These are phyloP conservation scores for Euclidium syriacum DNA, from an alignment of 345 rosid species.

Conservation along the genomic window DNA sequence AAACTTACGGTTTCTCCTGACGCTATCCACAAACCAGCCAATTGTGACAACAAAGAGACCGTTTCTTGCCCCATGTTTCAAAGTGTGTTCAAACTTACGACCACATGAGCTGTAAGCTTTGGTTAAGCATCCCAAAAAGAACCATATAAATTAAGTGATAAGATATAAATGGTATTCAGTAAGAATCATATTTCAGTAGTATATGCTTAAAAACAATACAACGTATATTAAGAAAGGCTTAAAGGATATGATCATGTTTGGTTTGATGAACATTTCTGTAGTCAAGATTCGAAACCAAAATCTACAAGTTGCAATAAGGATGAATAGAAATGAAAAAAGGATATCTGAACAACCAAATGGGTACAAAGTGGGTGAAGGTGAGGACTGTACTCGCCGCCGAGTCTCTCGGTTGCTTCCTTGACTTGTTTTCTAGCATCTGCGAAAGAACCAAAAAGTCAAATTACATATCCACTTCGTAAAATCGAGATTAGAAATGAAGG, in stretches of 20 bases:
- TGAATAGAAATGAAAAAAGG: conserved; percentile 34
- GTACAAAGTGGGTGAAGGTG: conserved; percentile 79
- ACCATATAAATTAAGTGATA: neutral
- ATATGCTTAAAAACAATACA: neutral
- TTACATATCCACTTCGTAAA: too few relatives aligned
- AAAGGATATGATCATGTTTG: neutral
- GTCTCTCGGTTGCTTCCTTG: conserved; percentile 87
- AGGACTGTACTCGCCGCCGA: conserved; percentile 84
- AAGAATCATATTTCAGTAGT: neutral
- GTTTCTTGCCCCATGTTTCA: conserved; percentile 76
- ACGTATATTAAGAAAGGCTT: neutral
- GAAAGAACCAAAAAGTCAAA: conserved; percentile 3
- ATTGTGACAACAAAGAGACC: conserved; percentile 79
- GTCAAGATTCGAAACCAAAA: neutral
- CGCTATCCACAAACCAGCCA: conserved; percentile 97
- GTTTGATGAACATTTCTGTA: neutral
- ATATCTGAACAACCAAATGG: conserved; percentile 97
- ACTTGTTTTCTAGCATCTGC: conserved; percentile 94
- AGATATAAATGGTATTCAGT: neutral
- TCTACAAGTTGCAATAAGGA: neutral
- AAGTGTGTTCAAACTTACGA: conserved; percentile 84
- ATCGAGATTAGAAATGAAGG: neutral
- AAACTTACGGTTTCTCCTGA: conserved; percentile 64
- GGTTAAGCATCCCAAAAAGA: conserved; percentile 44
- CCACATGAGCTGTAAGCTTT: conserved; percentile 68